Evolutionary conservation across 169 alveolate species (phyloP), one percentile per base, ranked within the genome.

Genomic region (Neospora caninum): DNA sequence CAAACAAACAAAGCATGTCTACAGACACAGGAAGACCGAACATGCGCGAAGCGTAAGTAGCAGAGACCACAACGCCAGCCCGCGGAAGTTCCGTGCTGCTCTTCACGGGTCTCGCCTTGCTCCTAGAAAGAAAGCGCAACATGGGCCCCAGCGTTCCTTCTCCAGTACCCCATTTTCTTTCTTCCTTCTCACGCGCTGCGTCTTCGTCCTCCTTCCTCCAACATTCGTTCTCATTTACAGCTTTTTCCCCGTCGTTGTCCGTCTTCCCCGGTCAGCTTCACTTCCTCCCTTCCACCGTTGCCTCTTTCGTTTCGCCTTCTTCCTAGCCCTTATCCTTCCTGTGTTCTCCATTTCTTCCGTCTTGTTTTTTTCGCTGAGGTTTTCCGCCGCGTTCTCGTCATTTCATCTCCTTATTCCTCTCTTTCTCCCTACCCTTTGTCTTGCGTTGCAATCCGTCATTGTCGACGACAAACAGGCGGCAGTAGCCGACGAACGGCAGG

Each of bases 381-480:
- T 58, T 58, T n/a, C 41, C 80, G 9, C 80, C 31, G 9, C 38
- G 41, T 13, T 22, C 9, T 7, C 25, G 13, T n/a, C 41, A 16
- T 69, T 69, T 34, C 49, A 20, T 43, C 39, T 73, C 27, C 42
- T 73, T 22, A 22, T 43, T 18, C 2, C 84, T 36, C n/a, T n/a
- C 42, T 0, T n/a, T n/a, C n/a, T n/a, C 7, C 43, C n/a, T 73
- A 73, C 84, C 84, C 84, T 73, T 73, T 73, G 84, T 73, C n/a
- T 73, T 73, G 39, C 84, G 39, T n/a, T 73, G 84, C 9, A 73
- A 43, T 13, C 84, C 84, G n/a, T 73, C 84, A 22, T 36, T 73
- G 84, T 73, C 84, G 42, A 73, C 84, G n/a, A 73, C 84, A n/a
- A 73, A 73, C 0, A 73, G 2, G 42, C 84, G 84, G 42, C 84